Evolutionary conservation across 1,139 yeast species (phyloP).

Genomic region (Saccharomyces hybrid): DNA sequence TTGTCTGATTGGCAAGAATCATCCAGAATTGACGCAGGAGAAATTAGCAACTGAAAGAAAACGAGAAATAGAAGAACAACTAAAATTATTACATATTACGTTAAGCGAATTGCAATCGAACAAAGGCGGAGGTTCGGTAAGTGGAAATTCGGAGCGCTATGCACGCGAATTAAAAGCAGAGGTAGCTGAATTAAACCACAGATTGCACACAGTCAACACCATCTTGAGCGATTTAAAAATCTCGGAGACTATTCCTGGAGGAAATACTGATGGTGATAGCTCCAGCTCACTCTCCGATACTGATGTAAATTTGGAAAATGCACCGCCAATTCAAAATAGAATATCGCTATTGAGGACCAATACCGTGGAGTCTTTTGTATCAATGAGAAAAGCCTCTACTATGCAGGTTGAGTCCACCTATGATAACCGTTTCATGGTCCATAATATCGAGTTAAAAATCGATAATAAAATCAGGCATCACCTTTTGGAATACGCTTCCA

Average conservation of each 20-base stretch:
- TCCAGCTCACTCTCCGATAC: neutral
- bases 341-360: slow-evolving; percentile 15
- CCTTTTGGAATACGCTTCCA: slow-evolving; percentile 50
- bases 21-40: slow-evolving; percentile 49
- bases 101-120: slow-evolving; percentile 6
- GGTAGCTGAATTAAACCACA: slow-evolving; percentile 34
- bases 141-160: slow-evolving; percentile 4
- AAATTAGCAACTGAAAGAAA: slow-evolving; percentile 38
- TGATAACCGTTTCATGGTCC: slow-evolving; percentile 71
- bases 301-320: neutral
- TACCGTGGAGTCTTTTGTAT: slow-evolving; percentile 29
- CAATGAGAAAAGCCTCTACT: slow-evolving; percentile 32
- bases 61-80: slow-evolving; percentile 37
- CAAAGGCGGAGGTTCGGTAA: slow-evolving; percentile 5
- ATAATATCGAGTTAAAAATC: slow-evolving; percentile 67
- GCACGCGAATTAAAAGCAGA: slow-evolving; percentile 30
- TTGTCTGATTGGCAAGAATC: slow-evolving; percentile 52
- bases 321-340: neutral
- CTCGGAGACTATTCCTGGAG: slow-evolving; percentile 26
- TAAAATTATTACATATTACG: slow-evolving; percentile 8
- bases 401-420: slow-evolving; percentile 38
- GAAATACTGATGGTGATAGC: slow-evolving; percentile 19
- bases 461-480: slow-evolving; percentile 54
- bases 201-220: slow-evolving; percentile 33
- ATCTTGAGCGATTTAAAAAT: slow-evolving; percentile 30